These are phyloP conservation scores for Globisporangium recalcitrans DNA, from an alignment of 352 stramenopile genomes.

Conservation along the genomic window DNA sequence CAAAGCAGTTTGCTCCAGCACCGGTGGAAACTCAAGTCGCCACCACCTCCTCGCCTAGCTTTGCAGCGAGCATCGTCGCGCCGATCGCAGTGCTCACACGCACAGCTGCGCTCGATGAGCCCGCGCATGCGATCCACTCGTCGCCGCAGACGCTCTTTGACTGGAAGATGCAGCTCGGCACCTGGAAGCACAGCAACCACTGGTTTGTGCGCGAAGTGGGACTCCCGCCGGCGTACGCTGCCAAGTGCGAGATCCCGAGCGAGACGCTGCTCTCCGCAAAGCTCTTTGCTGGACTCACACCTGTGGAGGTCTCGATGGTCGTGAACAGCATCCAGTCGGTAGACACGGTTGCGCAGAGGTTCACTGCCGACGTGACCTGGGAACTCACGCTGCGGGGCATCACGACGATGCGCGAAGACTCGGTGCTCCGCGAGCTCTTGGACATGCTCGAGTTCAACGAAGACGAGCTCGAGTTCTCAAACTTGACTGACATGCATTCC, in stretches of 20 bases:
- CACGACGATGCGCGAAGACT: conserved; percentile 29
- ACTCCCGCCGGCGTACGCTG: conserved; percentile 12
- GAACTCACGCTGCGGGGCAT: conserved; percentile 22
- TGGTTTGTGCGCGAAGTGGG: conserved; percentile 51
- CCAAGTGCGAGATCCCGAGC: background rate
- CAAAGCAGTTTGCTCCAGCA: conserved; percentile 23
- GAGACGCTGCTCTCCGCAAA: conserved; percentile 10
- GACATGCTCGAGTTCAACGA: conserved; percentile 29
- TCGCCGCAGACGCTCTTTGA: conserved; percentile 31
- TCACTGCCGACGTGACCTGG: conserved; percentile 30
- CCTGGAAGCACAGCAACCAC: conserved; percentile 35
- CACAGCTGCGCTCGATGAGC: background rate
- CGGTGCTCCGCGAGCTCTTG: conserved; percentile 24
- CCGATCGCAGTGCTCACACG: background rate
- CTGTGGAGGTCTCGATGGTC: conserved; percentile 18
- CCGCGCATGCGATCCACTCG: background rate
- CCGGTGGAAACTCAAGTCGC: background rate
- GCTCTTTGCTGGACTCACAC: conserved; percentile 22
- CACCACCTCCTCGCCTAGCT: background rate
- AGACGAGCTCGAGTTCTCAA: conserved; percentile 27
- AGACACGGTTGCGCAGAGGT: conserved; percentile 27
- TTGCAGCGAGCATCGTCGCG: background rate
- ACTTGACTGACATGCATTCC: conserved; percentile 19
- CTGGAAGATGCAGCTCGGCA: conserved; percentile 56
- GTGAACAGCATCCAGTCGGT: conserved; percentile 24